phyloP scores from a whole-genome alignment of 2,329 filamentous ascomycete species.

The Ophiostoma ulmi region DNA sequence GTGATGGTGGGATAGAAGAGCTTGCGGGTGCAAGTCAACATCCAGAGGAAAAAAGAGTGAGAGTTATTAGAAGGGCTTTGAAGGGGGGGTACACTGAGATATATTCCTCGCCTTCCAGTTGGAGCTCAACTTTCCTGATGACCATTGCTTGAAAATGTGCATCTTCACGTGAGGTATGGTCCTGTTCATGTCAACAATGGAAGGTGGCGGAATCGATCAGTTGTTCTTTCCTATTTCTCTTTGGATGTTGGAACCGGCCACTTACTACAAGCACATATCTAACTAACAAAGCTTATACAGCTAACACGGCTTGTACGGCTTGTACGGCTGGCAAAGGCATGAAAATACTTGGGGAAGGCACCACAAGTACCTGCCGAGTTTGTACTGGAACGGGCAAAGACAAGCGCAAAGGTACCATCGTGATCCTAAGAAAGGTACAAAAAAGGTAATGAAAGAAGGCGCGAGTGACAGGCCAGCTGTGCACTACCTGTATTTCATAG shows the following conservation, averaged over 20 bases:
- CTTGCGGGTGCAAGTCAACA: background rate
- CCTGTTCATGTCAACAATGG: background rate
- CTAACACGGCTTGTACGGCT: background rate
- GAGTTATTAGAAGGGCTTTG: background rate
- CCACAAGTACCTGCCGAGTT: background rate
- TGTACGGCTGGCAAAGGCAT: background rate
- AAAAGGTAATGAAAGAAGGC: background rate
- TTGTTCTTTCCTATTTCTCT: background rate
- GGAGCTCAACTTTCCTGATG: too few species aligned
- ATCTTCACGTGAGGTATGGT: background rate
- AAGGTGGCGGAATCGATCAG: background rate
- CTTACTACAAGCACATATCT: background rate
- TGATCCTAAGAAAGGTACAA: background rate
- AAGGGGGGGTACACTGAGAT: background rate
- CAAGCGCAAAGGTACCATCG: background rate
- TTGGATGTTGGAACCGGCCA: background rate
- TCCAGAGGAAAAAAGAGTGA: background rate
- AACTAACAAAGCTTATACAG: background rate
- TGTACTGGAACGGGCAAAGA: too few species aligned
- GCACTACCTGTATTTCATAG: background rate
- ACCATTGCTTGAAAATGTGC: background rate
- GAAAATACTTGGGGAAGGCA: background rate
- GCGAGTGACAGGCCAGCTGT: background rate
- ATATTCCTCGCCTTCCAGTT: too few species aligned
- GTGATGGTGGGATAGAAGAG: background rate